Conservation (phyloP, 257 asterid species). For the Nicotiana knightiana region DNA sequence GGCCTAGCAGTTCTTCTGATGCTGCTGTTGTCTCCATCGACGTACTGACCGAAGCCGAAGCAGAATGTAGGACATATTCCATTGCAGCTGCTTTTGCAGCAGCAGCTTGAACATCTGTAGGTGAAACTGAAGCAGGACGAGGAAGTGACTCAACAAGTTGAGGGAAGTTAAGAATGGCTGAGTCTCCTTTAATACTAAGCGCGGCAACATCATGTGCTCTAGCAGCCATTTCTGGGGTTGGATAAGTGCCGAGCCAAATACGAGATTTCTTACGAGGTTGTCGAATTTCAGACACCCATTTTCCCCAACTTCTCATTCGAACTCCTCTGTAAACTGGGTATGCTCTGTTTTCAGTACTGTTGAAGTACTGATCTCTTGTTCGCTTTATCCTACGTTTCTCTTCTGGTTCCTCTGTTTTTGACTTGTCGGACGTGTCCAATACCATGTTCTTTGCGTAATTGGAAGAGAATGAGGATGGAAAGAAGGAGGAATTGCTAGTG, state of each 20-base stretch:
- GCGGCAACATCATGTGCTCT: conserved; percentile 13
- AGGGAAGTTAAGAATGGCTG: conserved; percentile 9
- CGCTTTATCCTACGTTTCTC: neutral
- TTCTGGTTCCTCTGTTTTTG: neutral
- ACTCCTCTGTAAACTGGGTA: conserved; percentile 9
- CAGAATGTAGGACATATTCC: neutral
- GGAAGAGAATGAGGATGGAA: neutral
- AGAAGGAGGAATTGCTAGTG: neutral
- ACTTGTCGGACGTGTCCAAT: neutral
- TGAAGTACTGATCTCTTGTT: neutral
- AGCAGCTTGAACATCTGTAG: conserved; percentile 9
- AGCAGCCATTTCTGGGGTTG: conserved; percentile 12
- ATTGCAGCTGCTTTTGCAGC: conserved; percentile 10
- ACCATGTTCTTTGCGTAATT: neutral
- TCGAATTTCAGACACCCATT: conserved; percentile 11
- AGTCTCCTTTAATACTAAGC: neutral
- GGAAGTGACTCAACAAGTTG: neutral
- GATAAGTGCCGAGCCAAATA: conserved; percentile 4
- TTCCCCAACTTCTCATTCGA: conserved; percentile 10
- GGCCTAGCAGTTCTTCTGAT: conserved; percentile 50
- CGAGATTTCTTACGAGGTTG: conserved; percentile 10
- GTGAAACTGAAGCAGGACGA: conserved; percentile 5
- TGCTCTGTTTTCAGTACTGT: neutral
- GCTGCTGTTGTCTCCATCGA: conserved; percentile 6
- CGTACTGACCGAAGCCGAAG: neutral